Percentiles rank a stretch among this genome's conserved stretches.
These are phyloP conservation scores for Reticulascus tulasneorum DNA, from an alignment of 2,329 filamentous ascomycete genomes.

Conservation along the genomic window DNA sequence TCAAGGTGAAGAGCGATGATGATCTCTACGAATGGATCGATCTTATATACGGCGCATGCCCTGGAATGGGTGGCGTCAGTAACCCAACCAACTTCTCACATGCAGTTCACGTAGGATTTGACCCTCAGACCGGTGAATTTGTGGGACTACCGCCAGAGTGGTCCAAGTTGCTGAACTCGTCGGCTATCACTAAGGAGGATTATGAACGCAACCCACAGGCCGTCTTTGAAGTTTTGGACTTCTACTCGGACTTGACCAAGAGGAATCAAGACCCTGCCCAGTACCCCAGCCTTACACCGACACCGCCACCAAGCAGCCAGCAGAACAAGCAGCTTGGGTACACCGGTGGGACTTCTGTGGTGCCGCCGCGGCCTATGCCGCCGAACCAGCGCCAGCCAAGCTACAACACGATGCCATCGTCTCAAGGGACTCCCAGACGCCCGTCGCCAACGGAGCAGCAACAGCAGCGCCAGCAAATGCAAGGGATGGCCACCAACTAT, in stretches of 20 bases:
- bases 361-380: slow-evolving; percentile 65
- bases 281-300: slow-evolving; percentile 65
- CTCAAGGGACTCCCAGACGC: slow-evolving; percentile 35
- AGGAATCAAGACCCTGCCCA: slow-evolving; percentile 66
- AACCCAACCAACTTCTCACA: slow-evolving; percentile 98
- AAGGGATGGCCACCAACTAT: slow-evolving; percentile 52
- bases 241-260: slow-evolving; percentile 81
- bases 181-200: slow-evolving; percentile 96
- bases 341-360: slow-evolving; percentile 53
- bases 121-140: slow-evolving; percentile 91
- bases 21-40: slow-evolving; percentile 99
- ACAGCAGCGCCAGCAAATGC: slow-evolving; percentile 56
- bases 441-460: slow-evolving; percentile 41
- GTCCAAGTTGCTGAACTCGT: slow-evolving; percentile 94
- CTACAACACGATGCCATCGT: slow-evolving; percentile 33
- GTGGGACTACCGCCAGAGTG: slow-evolving; percentile 92
- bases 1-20: slow-evolving; percentile 91
- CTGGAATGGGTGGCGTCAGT: slow-evolving; percentile 95
- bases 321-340: slow-evolving; percentile 62
- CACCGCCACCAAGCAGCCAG: slow-evolving; percentile 54
- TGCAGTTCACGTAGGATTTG: slow-evolving; percentile 94
- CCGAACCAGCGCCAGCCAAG: slow-evolving; percentile 41
- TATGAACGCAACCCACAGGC: slow-evolving; percentile 95
- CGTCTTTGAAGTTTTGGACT: slow-evolving; percentile 76
- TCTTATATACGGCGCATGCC: slow-evolving; percentile 93